Evolutionary conservation across 306 rosid genomes (phyloP), one percentile per base, ranked within the genome.

Genomic region (Crataegus laevigata): DNA sequence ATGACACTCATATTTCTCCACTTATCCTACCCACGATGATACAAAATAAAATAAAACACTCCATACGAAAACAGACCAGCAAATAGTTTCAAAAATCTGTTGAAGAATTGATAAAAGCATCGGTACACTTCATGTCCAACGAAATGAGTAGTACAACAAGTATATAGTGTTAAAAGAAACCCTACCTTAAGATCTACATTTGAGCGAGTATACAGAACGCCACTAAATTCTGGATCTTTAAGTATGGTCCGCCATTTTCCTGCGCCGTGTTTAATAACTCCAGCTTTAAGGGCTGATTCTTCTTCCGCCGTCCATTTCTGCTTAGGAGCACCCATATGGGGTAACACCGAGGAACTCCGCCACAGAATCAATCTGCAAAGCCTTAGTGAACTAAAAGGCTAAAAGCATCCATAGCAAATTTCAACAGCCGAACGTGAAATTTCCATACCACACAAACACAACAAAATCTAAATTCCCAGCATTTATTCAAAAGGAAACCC

Each of bases 221-320:
- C 24, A 19, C 89, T 87, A 76, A 85, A 94, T 84, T 94, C 98
- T 30, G 99, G 97, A 81, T 94, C 97, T 80, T 91, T 92, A 61
- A 94, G 97, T 66, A 94, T 94, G 1, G 99, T 94, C 14, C 97
- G 93, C 99, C 99, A 94, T 86, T 92, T 94, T 60, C 98, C 99
- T 29, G 89, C 96, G 52, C 99, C 99, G 36, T 94, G 99, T 86
- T 94, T 94, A 75, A 92, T 86, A 73, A 94, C 98, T 73, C 99
- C 99, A 68, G 99, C 93, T 84, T 94, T 94, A 64, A 94, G 91
- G 21, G 99, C 99, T 21, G 90, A 78, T 87, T 94, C 99, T 83
- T 94, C 99, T 83, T 92, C 96, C 28, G 81, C 64, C 0, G 96
- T 92, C 99, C 98, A 92, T 78, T 94, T 94, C 82, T 94, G 98